Evolutionary conservation across 1,284 basidiomycete genomes (phyloP).

Genomic region (Apiotrichum domesticum): DNA sequence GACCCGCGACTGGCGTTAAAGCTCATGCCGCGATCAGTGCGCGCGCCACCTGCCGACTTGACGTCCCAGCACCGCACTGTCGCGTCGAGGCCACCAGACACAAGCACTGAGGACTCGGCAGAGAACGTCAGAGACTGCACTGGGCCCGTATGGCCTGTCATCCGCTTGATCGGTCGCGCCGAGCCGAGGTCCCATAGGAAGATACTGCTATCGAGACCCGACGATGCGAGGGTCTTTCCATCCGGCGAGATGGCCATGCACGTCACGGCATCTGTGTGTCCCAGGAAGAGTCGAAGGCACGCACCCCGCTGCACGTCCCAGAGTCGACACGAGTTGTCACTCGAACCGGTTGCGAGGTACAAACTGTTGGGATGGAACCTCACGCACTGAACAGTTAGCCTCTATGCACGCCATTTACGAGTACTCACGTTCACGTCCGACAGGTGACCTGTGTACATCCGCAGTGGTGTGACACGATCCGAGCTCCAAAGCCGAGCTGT

Average conservation of each 20-base stretch:
- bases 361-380: conserved; percentile 96
- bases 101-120: conserved; percentile 80
- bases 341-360: conserved; percentile 94
- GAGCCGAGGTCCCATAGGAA: conserved; percentile 95
- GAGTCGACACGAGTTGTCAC: conserved; percentile 87
- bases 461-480: conserved; percentile 76
- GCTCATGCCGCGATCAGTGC: conserved; percentile 10
- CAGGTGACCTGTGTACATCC: conserved; percentile 93
- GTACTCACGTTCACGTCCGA: conserved; percentile 88
- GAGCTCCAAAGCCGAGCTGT: conserved; percentile 96
- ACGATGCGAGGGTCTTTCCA: conserved; percentile 82
- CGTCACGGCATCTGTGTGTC: conserved; percentile 87
- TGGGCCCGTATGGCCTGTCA: conserved; percentile 85
- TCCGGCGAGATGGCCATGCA: conserved; percentile 86
- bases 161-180: conserved; percentile 89
- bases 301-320: conserved; percentile 98
- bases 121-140: conserved; percentile 89
- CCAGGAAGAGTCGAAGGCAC: conserved; percentile 91
- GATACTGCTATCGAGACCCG: conserved; percentile 86
- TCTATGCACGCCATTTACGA: too few relatives aligned
- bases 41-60: conserved; percentile 64
- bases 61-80: conserved; percentile 97
- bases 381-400: conserved; percentile 60
- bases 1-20: conserved; percentile 3
- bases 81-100: conserved; percentile 85